Evolutionary conservation across 2,329 filamentous ascomycete species (phyloP).

Genomic region (Neopestalotiopsis clavispora): DNA sequence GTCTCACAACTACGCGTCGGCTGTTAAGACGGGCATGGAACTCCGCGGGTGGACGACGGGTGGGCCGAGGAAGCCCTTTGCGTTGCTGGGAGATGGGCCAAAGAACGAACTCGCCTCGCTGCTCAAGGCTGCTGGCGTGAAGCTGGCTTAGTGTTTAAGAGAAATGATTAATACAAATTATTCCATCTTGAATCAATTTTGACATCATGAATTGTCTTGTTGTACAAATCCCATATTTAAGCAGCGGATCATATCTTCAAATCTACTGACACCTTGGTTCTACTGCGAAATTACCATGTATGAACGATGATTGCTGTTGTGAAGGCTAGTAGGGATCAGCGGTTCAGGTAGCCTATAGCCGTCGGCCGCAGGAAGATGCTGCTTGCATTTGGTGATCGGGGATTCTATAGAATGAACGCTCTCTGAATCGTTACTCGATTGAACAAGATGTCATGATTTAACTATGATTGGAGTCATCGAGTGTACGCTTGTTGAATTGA

Average conservation of each 20-base stretch:
- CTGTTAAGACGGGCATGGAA: constrained; percentile 56
- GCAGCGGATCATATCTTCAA: no score
- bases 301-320: no score
- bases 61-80: constrained; percentile 54
- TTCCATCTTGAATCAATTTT: neutral
- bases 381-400: neutral
- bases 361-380: neutral
- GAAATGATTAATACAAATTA: neutral
- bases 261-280: no score
- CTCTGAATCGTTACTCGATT: no score
- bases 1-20: constrained; percentile 49
- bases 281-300: neutral
- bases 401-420: no score
- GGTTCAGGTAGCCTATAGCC: neutral
- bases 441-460: no score
- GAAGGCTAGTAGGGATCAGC: neutral
- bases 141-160: constrained; percentile 25
- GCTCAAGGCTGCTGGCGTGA: constrained; percentile 44
- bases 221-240: no score
- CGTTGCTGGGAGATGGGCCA: constrained; percentile 38
- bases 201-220: neutral
- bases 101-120: constrained; percentile 40
- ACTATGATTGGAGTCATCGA: no score
- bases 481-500: no score
- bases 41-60: constrained; percentile 50